Evolutionary conservation across 768 basidiomycete genomes (phyloP).

Genomic region (Sporobolomyces phaffii): DNA sequence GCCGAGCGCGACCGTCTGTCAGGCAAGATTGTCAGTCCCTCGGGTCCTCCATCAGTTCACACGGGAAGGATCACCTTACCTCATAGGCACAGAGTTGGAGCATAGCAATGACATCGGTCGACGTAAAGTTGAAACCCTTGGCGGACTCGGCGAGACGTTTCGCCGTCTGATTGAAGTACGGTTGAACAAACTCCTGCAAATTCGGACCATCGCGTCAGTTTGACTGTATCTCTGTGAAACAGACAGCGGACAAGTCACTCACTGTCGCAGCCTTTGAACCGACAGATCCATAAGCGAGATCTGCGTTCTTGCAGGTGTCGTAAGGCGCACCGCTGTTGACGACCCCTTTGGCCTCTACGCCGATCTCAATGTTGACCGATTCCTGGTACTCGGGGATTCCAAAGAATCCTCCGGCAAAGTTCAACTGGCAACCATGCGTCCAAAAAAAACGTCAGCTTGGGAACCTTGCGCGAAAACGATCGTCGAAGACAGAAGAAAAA

Average conservation of each 20-base stretch:
- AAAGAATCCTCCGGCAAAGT: constrained; percentile 54
- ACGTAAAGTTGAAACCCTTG: constrained; percentile 35
- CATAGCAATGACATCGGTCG: constrained; percentile 44
- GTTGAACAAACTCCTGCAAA: constrained; percentile 6
- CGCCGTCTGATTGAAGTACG: constrained; percentile 35
- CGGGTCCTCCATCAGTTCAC: no score
- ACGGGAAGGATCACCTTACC: constrained; percentile 23
- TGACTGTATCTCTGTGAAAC: no score
- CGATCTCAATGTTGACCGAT: constrained; percentile 44
- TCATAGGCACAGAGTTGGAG: constrained; percentile 47
- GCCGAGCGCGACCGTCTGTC: constrained; percentile 40
- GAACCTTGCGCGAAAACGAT: no score
- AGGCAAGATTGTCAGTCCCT: no score
- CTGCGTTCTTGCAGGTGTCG: constrained; percentile 37
- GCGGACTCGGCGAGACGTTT: constrained; percentile 39
- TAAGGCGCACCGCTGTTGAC: constrained; percentile 46
- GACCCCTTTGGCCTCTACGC: constrained; percentile 43
- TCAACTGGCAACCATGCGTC: constrained; percentile 44
- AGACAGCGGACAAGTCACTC: background rate
- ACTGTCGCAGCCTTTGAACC: constrained; percentile 9
- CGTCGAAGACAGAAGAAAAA: constrained; percentile 52
- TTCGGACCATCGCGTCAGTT: background rate
- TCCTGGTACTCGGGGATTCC: constrained; percentile 46
- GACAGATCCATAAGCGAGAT: constrained; percentile 1
- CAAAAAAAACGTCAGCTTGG: no score